Evolutionary conservation across 805 yeast species (phyloP), one percentile per base, ranked within the genome.

Genomic region (Scheffersomyces stipitis): DNA sequence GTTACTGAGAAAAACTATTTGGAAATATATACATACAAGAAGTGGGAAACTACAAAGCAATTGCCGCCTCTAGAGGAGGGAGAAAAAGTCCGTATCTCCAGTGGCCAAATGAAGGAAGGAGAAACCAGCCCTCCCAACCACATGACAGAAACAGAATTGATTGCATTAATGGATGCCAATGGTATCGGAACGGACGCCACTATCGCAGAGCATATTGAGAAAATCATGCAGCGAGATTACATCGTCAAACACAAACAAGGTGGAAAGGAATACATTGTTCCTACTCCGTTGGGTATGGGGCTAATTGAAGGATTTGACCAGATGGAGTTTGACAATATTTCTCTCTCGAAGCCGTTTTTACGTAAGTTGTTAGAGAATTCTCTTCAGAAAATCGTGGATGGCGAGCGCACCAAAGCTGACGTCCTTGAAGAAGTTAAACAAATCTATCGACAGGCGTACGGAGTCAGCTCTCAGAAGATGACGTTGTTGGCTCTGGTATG

Each of bases 171-270:
- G 99, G 98, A 95, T 65, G 86, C 81, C 8, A 93, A 93, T 59
- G 98, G 98, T 0, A 93, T 93, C 30, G 99, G 99, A 2, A 93
- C 99, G 0, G 99, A 93, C 66, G 99, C 99, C 1, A 93, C 99
- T 0, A 95, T 93, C 61, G 99, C 98, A 0, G 99, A 93, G 29
- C 99, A 93, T 60, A 93, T 93, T 26, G 89, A 85, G 40, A 90
- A 86, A 54, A 80, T 93, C 29, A 63, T 75, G 18, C 58, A 60
- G 8, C 64, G 99, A 36, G 78, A 80, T 14, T 95, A 90, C 51
- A 76, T 86, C 4, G 62, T 60, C 13, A 80, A 73, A 45, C 62
- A 57, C 36, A 64, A 59, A 30, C 48, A 51, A 29, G 62, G 65
- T 15, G 48, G 66, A 16, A 63, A 64, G 1, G 71, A 67, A 34